Conservation (phyloP, 106 monocot species). For the Ottelia alismoides region DNA sequence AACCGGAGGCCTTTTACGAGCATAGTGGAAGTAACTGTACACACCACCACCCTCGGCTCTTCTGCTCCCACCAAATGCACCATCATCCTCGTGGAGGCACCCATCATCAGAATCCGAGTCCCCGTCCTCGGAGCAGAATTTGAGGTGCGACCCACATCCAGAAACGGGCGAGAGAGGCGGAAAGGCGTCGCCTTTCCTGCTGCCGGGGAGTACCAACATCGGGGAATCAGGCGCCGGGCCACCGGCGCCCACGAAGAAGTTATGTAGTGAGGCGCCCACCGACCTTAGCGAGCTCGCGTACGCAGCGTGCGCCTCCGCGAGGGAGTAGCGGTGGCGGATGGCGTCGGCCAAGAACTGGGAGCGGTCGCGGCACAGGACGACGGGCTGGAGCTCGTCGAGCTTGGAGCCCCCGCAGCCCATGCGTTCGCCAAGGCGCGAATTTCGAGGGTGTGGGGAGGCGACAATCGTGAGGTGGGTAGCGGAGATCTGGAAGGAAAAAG, state of each 20-base stretch:
- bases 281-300: conserved; percentile 54
- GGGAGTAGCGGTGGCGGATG: conserved; percentile 52
- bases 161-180: conserved; percentile 13
- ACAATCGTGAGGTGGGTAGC: too few relatives aligned
- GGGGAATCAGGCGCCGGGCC: conserved; percentile 6
- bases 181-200: conserved; percentile 33
- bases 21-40: conserved; percentile 3
- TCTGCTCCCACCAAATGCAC: background rate
- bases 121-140: conserved; percentile 26
- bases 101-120: conserved; percentile 22
- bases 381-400: conserved; percentile 59
- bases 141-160: conserved; percentile 40
- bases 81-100: background rate
- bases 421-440: too few relatives aligned
- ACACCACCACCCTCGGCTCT: too few relatives aligned
- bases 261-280: conserved; percentile 42
- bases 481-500: too few relatives aligned
- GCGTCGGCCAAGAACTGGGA: conserved; percentile 45
- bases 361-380: conserved; percentile 58
- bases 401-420: conserved; percentile 89
- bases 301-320: conserved; percentile 62
- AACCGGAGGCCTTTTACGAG: conserved; percentile 2
- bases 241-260: conserved; percentile 23
- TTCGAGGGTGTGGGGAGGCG: too few relatives aligned
- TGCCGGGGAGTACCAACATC: conserved; percentile 16